Base-by-base conservation (phyloP, 257 asterid genomes). In the Solanum tarapatanum region DNA sequence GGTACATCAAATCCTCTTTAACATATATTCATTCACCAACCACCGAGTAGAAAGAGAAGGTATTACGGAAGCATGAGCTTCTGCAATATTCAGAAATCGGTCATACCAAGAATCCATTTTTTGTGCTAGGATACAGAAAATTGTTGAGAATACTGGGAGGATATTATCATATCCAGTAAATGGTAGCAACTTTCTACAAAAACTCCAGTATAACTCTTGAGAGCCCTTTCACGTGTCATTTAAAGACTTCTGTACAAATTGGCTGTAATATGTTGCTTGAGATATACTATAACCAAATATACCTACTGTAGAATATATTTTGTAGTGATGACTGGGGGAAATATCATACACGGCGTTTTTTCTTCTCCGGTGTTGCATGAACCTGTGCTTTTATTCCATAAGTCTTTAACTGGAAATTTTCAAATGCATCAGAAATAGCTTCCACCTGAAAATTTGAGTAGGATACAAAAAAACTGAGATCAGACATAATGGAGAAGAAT, bases 381-480 rank as follows among this genome's bases (percentile, higher is more conserved):
- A 97, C 95, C 90, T 97, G 99, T 39, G 95, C 48, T 89, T 92
- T 94, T 87, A 93, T 92, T 84, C 99, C 98, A 58, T 97, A 94
- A 30, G 96, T 93, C 88, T 92, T 94, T 90, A 93, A 84, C 90
- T 97, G 99, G 85, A 95, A 97, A 92, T 94, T 95, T 92, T 93
- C 99, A 88, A 97, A 97, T 43, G 99, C 99, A 48, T 95, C 98
- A 11, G 98, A 94, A 84, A 97, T 86, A 17, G 39, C 91, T 86
- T 90, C 95, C 69, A 94, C 98, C 99, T 95, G 93, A 90, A 90
- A 69, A 87, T 60, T 70, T 75, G 88, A 33, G n/a, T 69, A 84
- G 69, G 73, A 2, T 9, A 86, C 23, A 60, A 88, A 60, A 79
- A 37, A 11, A 11, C 10, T 74, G 87, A 79, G 75, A 72, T 45